phyloP scores from a whole-genome alignment of 202 grass and related monocot species.

The Panicum virgatum region DNA sequence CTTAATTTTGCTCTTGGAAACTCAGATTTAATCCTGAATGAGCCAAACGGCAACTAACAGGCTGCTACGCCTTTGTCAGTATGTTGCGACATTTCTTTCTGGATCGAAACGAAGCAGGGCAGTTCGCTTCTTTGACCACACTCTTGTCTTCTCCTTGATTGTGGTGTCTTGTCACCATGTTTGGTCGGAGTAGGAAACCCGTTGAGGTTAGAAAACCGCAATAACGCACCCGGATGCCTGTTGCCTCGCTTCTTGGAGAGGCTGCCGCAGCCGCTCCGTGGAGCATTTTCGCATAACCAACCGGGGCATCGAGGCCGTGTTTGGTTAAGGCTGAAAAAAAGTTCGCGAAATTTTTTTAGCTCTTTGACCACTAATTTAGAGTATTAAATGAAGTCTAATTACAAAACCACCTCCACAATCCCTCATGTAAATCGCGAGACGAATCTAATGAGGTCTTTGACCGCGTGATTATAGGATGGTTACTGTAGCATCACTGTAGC shows the following conservation, averaged over 20 bases:
- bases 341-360: too few species aligned
- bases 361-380: too few species aligned
- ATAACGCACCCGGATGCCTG: too few species aligned
- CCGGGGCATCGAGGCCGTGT: too few species aligned
- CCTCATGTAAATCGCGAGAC: too few species aligned
- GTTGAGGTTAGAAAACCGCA: neutral
- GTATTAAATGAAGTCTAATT: too few species aligned
- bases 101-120: neutral
- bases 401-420: too few species aligned
- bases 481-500: too few species aligned
- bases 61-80: neutral
- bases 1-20: neutral
- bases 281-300: neutral
- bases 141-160: neutral
- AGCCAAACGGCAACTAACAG: neutral
- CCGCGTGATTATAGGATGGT: too few species aligned
- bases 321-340: too few species aligned
- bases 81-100: neutral
- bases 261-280: neutral
- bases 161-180: neutral
- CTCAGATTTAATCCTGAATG: neutral
- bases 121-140: neutral
- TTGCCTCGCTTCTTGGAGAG: neutral
- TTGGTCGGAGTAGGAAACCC: neutral
- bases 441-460: too few species aligned